Conservation (phyloP, 345 rosid genomes). For the Schrenkiella parvula region DNA sequence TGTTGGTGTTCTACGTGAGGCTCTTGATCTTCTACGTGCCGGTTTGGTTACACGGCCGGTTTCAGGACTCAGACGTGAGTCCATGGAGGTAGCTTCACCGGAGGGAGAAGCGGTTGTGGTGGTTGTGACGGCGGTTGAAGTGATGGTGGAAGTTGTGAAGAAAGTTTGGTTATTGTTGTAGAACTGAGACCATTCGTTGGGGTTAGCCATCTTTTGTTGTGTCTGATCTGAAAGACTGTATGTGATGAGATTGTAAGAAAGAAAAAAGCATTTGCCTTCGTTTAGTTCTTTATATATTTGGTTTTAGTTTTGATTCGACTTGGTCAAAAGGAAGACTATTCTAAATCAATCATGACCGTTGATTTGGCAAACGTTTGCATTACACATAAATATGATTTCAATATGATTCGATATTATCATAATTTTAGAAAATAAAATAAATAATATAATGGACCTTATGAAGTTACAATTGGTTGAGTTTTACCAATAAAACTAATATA, state of each 20-base stretch:
- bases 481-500: slow-evolving; percentile 20
- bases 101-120: slow-evolving; percentile 12
- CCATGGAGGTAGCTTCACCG: slow-evolving; percentile 17
- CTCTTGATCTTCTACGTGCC: slow-evolving; percentile 77
- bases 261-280: slow-evolving; percentile 24
- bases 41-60: slow-evolving; percentile 75
- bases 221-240: neutral
- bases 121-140: slow-evolving; percentile 33
- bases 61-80: slow-evolving; percentile 53
- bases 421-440: neutral
- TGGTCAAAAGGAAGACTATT: slow-evolving; percentile 39
- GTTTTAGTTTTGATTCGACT: slow-evolving; percentile 10
- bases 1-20: slow-evolving; percentile 93
- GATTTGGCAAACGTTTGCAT: slow-evolving; percentile 5
- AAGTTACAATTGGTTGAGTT: slow-evolving; percentile 10
- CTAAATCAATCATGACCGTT: slow-evolving; percentile 31
- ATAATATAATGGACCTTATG: neutral
- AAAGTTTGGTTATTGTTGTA: slow-evolving; percentile 47
- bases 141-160: slow-evolving; percentile 33
- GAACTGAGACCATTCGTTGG: slow-evolving; percentile 66
- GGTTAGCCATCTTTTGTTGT: slow-evolving; percentile 57
- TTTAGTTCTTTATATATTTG: slow-evolving; percentile 19
- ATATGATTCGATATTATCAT: slow-evolving; percentile 7
- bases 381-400: slow-evolving; percentile 25
- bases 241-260: slow-evolving; percentile 9